Evolutionary conservation across 2,329 filamentous ascomycete genomes (phyloP).

Genomic region (Hymenoscyphus albidus): DNA sequence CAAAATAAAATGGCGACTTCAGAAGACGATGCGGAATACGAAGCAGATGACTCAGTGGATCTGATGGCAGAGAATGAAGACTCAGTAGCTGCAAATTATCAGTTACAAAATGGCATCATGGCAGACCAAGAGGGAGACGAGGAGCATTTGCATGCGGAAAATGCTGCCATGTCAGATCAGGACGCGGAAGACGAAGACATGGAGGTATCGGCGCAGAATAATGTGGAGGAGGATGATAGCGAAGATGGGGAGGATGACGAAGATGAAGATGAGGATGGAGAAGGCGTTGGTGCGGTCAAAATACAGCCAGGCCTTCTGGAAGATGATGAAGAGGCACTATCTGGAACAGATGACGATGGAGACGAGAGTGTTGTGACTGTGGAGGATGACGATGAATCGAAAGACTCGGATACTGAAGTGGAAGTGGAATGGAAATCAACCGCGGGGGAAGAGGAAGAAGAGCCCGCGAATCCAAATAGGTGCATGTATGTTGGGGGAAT

Average conservation of each 20-base stretch:
- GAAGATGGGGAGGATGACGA: conserved; percentile 42
- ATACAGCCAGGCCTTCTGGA: conserved; percentile 32
- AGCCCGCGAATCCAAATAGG: conserved; percentile 49
- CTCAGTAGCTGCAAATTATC: conserved; percentile 35
- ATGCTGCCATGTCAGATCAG: conserved; percentile 27
- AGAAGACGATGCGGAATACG: conserved; percentile 36
- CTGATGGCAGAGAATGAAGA: conserved; percentile 30
- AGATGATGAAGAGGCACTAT: conserved; percentile 38
- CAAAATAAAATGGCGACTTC: conserved; percentile 34
- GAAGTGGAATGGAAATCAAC: conserved; percentile 51
- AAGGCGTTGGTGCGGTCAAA: conserved; percentile 36
- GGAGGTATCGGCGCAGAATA: conserved; percentile 34
- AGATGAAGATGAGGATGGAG: conserved; percentile 39
- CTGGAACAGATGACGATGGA: conserved; percentile 21
- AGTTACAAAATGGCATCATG: conserved; percentile 34
- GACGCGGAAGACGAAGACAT: conserved; percentile 38
- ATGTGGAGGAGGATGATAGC: conserved; percentile 35
- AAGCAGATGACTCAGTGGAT: conserved; percentile 33
- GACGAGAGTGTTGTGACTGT: conserved; percentile 31
- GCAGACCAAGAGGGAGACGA: conserved; percentile 30
- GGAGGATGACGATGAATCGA: conserved; percentile 51
- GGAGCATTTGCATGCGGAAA: conserved; percentile 25
- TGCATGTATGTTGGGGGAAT: conserved; percentile 56
- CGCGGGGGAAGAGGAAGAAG: conserved; percentile 54
- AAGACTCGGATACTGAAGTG: conserved; percentile 54